phyloP scores from a whole-genome alignment of 2,329 filamentous ascomycete species.

The Apiospora aurea region DNA sequence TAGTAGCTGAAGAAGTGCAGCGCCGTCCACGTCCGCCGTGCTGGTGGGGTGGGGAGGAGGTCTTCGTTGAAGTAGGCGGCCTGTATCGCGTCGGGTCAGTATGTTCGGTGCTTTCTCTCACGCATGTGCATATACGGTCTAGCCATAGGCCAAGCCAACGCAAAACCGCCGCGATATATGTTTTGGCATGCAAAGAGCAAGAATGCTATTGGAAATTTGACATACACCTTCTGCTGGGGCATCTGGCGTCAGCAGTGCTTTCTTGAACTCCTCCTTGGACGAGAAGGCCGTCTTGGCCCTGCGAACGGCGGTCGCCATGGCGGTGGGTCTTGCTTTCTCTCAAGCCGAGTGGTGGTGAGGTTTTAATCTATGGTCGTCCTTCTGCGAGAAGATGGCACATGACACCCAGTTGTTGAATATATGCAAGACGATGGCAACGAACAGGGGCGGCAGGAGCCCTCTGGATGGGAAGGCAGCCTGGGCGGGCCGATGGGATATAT shows the following conservation, averaged over 20 bases:
- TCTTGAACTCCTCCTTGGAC: constrained; percentile 29
- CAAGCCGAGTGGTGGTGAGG: neutral
- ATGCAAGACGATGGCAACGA: neutral
- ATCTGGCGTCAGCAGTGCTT: constrained; percentile 28
- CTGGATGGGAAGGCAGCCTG: neutral
- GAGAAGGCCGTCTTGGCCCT: constrained; percentile 29
- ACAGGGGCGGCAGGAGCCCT: neutral
- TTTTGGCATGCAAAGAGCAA: too few relatives aligned
- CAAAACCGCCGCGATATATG: too few relatives aligned
- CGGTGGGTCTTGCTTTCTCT: neutral
- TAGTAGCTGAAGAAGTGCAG: constrained; percentile 44
- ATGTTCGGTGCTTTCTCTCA: neutral
- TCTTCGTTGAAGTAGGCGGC: constrained; percentile 37
- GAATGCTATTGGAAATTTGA: neutral
- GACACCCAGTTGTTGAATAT: neutral
- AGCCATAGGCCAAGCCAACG: too few relatives aligned
- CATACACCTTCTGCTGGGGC: constrained; percentile 25
- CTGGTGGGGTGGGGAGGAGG: constrained; percentile 35
- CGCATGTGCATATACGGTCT: neutral
- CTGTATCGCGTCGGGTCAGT: constrained; percentile 22
- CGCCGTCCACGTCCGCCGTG: constrained; percentile 34
- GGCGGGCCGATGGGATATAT: neutral
- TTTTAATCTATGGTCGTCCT: neutral
- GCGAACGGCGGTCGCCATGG: constrained; percentile 11
- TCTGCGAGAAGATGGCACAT: neutral